phyloP scores from a whole-genome alignment of 1,284 basidiomycete species.

The Paramarasmius palmivorus region DNA sequence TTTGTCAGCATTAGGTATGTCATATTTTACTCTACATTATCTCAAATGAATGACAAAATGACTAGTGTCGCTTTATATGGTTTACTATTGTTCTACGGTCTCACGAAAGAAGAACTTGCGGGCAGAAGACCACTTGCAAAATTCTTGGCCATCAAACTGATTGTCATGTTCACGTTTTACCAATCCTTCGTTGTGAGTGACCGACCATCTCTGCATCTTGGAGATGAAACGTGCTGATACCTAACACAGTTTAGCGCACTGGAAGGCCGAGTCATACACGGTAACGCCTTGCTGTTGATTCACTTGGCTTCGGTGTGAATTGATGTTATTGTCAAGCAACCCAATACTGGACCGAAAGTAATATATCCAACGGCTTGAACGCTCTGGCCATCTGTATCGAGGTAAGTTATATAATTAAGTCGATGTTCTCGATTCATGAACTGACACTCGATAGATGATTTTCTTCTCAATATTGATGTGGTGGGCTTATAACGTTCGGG shows the following conservation, averaged over 20 bases:
- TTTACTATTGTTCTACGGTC: conserved; percentile 77
- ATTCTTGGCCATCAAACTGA: conserved; percentile 82
- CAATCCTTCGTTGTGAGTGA: conserved; percentile 67
- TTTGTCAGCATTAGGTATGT: conserved; percentile 77
- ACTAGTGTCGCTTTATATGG: conserved; percentile 78
- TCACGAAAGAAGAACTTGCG: conserved; percentile 75
- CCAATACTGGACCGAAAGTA: conserved; percentile 76
- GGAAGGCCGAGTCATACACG: conserved; percentile 62
- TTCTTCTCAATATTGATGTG: conserved; percentile 76
- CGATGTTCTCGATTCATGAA: not conserved
- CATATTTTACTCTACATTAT: not conserved
- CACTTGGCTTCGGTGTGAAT: not conserved
- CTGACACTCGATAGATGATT: conserved; percentile 62
- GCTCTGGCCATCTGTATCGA: conserved; percentile 84
- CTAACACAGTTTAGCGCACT: conserved; percentile 53
- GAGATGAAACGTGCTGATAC: not conserved
- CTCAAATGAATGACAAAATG: not conserved
- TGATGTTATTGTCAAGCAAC: conserved; percentile 45
- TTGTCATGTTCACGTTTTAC: conserved; percentile 86
- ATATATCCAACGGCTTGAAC: conserved; percentile 80
- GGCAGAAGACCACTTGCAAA: conserved; percentile 81
- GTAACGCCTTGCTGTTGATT: conserved; percentile 30
- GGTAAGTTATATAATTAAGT: conserved; percentile 36
- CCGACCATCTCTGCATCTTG: not conserved
- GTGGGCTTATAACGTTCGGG: conserved; percentile 77